Evolutionary conservation across 805 yeast genomes (phyloP), one percentile per base, ranked within the genome.

Genomic region (Barnettozyma siamensis): DNA sequence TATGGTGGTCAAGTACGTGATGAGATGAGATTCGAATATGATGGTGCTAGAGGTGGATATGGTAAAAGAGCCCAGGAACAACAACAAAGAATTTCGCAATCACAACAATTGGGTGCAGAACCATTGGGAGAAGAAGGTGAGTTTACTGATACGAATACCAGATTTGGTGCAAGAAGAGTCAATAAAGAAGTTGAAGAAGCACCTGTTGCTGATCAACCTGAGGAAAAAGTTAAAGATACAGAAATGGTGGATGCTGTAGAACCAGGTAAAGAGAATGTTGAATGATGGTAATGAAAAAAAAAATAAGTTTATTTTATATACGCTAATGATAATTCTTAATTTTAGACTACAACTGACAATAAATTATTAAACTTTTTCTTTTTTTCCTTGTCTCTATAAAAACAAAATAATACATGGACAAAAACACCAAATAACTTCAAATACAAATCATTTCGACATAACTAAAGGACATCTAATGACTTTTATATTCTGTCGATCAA

Each of bases 1-100:
- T 80, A 77, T 46, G 99, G 99, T 43, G 98, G 97, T 2, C 99
- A 93, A 60, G 88, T 82, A 1, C 67, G 83, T 38, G 89, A 83
- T 55, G 95, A 87, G 44, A 47, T 49, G 47, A 63, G 75, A 54
- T 70, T 70, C 40, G 75, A 71, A 49, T 66, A 73, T 50, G 75
- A 74, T 42, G 70, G 74, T 3, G 65, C 66, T 18, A 46, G 76
- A 43, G 74, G 72, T 43, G 74, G 74, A 2, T 63, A 63, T 48
- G 64, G 74, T n/a, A 53, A 41, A 35, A 33, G 35, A 31, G 32
- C 23, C 7, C 35, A 30, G 27, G 38, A 42, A 12, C 41, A 43
- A n/a, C 39, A 35, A 9, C 24, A 21, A 21, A 7, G 13, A 8
- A 8, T 26, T 8, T 7, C 29, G 5, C 24, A 21, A 12, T 29